Evolutionary conservation across 352 stramenopile genomes (phyloP), one percentile per base, ranked within the genome.

Genomic region (Thalassiosira allenii): DNA sequence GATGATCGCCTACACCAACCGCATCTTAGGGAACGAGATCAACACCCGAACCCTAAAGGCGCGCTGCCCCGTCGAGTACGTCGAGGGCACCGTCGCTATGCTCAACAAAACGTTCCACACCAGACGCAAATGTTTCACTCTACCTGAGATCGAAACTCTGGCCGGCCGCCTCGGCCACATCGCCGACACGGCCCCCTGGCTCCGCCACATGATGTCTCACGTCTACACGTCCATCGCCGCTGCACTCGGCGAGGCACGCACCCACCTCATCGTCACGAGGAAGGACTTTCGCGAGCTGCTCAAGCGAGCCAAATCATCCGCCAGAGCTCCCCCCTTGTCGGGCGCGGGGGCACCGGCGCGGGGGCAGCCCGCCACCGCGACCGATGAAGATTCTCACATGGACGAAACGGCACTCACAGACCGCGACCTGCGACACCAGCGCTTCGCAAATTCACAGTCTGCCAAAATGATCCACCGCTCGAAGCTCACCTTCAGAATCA

Each of bases 191-290:
- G n/a, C 66, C 20, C 58, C 40, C 17, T 83, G 75, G 75, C 25
- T 83, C 2, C 47, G 40, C 2, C 56, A 75, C 34, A 2, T 84
- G 1, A 52, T 84, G 33, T 44, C 67, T 5, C 67, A 84, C 37
- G 6, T 84, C 23, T 84, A 84, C 32, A 70, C 52, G 1, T 79
- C 75, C 11, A 69, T 84, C 3, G 23, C 59, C 12, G 8, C 23
- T n/a, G 52, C 29, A 4, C 43, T 84, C 0, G 58, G 57, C 32
- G 30, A 22, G 4, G 70, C 63, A 34, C 27, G 43, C 12, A 20
- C n/a, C n/a, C 14, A 61, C 27, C 27, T 69, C 6, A 40, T 74
- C 23, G 12, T 6, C 4, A 74, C 57, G 6, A 59, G 29, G 3
- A 44, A 54, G 17, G 22, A 25, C 30, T 81, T 75, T 32, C 32